Base-by-base conservation (phyloP, 129 eudicot genomes). In the Chrysanthemum seticuspe region DNA sequence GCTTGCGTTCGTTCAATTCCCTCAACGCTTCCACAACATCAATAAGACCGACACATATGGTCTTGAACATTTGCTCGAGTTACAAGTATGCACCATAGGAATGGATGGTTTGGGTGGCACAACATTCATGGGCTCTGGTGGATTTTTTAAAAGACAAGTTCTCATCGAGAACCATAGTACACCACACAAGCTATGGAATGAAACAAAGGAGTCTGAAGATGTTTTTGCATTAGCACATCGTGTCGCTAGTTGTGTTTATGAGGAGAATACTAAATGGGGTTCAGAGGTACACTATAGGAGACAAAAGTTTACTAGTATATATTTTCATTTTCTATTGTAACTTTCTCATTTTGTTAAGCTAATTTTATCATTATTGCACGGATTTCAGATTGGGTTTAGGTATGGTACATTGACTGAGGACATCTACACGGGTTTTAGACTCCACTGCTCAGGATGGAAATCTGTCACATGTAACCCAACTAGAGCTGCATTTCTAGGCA, bases 61-160 rank as follows among this genome's bases (percentile, higher is more conserved):
- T 2, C 40, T 29, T 60, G 87, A 85, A 45, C 62, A 63, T 64
- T 74, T 70, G 67, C 73, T 77, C 0, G 67, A 79, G 59, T 64
- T 62, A 54, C 71, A 14, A 68, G 25, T 53, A 16, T 59, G 82
- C 66, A 49, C 87, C 11, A 0, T 27, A 8, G 94, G 91, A 45
- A 74, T 90, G 82, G 91, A 90, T 67, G 91, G 94, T 65, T 83
- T 87, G n/a, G n/a, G 44, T 0, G 97, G 97, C 70, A 70, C 86
- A 0, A 10, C 16, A 29, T 85, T 85, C 36, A 78, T 81, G 36
- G 94, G 91, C 79, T 78, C 87, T 3, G 82, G 91, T 9, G 85
- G 81, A 27, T 90, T 90, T 79, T 90, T 90, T 47, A 82, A 80
- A 18, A 67, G 87, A 64, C 84, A 82, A 67, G 84, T 81, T 12